Evolutionary conservation across 768 basidiomycete genomes (phyloP).

Genomic region (Kwoniella sp.): DNA sequence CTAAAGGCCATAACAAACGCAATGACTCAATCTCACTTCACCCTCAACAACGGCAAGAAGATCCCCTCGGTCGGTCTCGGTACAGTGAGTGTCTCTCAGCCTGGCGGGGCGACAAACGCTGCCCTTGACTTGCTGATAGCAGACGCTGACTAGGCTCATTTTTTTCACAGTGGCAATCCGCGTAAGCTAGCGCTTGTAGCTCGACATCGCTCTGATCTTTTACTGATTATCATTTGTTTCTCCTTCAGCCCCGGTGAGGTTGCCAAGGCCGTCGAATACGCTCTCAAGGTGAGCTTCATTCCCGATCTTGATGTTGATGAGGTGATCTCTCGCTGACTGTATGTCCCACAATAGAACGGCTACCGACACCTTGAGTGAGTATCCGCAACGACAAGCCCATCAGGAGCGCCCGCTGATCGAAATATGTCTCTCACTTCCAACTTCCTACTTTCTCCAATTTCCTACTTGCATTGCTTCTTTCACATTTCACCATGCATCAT

Average conservation of each 20-base stretch:
- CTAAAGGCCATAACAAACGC: constrained; percentile 12
- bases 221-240: neutral
- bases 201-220: too few species aligned
- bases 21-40: constrained; percentile 47
- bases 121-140: neutral
- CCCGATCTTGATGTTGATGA: neutral
- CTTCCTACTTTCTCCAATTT: neutral
- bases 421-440: neutral
- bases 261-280: constrained; percentile 50
- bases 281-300: constrained; percentile 41
- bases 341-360: constrained; percentile 22
- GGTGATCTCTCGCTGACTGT: constrained; percentile 1
- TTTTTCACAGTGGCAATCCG: constrained; percentile 43
- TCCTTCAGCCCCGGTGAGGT: constrained; percentile 42
- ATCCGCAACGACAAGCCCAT: neutral
- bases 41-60: constrained; percentile 59
- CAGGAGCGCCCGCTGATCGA: neutral
- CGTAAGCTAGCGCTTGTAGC: constrained; percentile 26
- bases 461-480: too few species aligned
- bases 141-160: neutral
- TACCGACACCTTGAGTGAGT: constrained; percentile 53
- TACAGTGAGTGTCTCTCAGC: constrained; percentile 56
- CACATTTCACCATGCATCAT: neutral
- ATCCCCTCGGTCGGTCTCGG: constrained; percentile 77
- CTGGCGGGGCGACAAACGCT: too few species aligned